Evolutionary conservation across 192 early-diverging fungal genomes (phyloP), one percentile per base, ranked within the genome.

Genomic region (Spizellomyces sp.): DNA sequence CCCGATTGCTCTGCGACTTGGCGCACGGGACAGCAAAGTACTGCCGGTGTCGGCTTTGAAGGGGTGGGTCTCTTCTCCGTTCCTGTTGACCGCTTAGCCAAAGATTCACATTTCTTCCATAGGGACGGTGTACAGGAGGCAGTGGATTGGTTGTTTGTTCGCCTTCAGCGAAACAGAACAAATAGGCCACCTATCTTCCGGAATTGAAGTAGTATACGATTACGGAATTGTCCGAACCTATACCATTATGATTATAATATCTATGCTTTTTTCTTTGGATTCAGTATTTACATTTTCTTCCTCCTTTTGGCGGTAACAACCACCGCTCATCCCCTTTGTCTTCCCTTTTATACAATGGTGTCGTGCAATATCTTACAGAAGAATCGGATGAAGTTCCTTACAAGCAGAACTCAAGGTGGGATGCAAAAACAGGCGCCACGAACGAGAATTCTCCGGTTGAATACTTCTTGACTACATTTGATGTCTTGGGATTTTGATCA

Each of bases 111-210:
- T 10, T 57, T 19, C 66, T 8, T 55, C 41, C 3, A 12, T 75
- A 94, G 88, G n/a, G 80, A 84, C 73, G 95, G 96, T 9, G 90
- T 97, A 19, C 76, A 83, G 45, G 88, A 93, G 9, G 94, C 95
- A 1, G 84, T 99, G 12, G 95, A 99, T 70, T 99, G 96, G 96
- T 82, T 99, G 55, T 86, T 88, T 58, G 62, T 86, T 64, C 84
- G 94, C 27, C 80, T 96, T 67, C 89, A 94, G 59, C 85, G 93
- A 41, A 98, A 98, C 79, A 88, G 89, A 64, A 74, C 78, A 48
- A 89, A 89, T 56, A 80, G 90, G 56, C 94, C 94, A 56, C 95
- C 95, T 2, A 79, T 94, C 47, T 85, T 89, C 57, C 41, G 27
- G 27, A 36, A 36, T 36, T 36, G 3, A 36, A 36, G 27, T 36